Percentiles rank a stretch among this genome's conserved stretches.
These are phyloP conservation scores for Geoglossum glabrum DNA, from an alignment of 495 filamentous ascomycete species.

Conservation along the genomic window DNA sequence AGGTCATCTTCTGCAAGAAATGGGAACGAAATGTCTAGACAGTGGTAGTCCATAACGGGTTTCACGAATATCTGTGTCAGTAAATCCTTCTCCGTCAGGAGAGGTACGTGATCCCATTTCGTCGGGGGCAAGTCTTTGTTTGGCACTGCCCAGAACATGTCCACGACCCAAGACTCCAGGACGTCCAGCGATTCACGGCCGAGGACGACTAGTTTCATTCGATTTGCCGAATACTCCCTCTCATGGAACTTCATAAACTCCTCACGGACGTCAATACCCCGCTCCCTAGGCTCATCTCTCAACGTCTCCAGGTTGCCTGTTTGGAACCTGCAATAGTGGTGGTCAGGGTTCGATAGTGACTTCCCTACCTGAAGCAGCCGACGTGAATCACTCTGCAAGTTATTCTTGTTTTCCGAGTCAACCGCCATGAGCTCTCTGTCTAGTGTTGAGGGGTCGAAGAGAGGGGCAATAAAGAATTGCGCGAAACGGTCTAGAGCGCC, in stretches of 20 bases:
- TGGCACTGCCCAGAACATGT: slow-evolving; percentile 62
- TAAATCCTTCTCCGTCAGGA: slow-evolving; percentile 45
- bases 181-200: slow-evolving; percentile 74
- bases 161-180: slow-evolving; percentile 69
- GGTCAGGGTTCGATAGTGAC: slow-evolving; percentile 67
- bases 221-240: slow-evolving; percentile 83
- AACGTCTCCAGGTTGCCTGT: slow-evolving; percentile 83
- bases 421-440: slow-evolving; percentile 86
- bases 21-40: slow-evolving; percentile 70
- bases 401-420: slow-evolving; percentile 99
- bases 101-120: slow-evolving; percentile 55
- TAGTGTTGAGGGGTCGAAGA: slow-evolving; percentile 75
- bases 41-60: slow-evolving; percentile 81
- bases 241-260: slow-evolving; percentile 91
- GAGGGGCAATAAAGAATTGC: slow-evolving; percentile 86
- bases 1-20: slow-evolving; percentile 74
- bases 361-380: slow-evolving; percentile 81
- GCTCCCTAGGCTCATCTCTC: slow-evolving; percentile 60
- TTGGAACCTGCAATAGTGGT: slow-evolving; percentile 86
- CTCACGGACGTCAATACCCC: slow-evolving; percentile 71
- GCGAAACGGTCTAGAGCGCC: slow-evolving; percentile 90
- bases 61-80: slow-evolving; percentile 77
- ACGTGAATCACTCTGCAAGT: slow-evolving; percentile 88
- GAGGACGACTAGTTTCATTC: slow-evolving; percentile 89
- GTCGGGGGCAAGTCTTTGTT: slow-evolving; percentile 73